These are phyloP conservation scores for Fomitopsis pulvina DNA, from an alignment of 768 basidiomycete species.

Conservation along the genomic window DNA sequence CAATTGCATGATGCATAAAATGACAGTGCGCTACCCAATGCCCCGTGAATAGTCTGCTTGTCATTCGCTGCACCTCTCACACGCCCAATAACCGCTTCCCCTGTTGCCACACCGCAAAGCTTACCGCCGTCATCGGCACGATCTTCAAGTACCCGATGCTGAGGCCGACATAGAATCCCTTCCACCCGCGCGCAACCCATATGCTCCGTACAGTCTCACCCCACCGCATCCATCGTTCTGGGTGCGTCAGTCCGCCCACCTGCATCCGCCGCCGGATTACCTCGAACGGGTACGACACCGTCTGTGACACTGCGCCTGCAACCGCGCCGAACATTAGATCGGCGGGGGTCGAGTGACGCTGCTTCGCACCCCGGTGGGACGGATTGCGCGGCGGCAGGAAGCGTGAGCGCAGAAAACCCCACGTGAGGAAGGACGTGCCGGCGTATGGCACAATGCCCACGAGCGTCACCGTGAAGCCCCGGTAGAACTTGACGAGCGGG, in stretches of 20 bases:
- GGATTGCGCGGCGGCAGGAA: conserved; percentile 42
- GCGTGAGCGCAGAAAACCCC: conserved; percentile 68
- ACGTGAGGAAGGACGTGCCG: conserved; percentile 89
- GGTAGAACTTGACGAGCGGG: conserved; percentile 87
- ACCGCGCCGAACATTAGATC: conserved; percentile 83
- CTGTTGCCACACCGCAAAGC: conserved; percentile 86
- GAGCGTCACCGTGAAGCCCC: conserved; percentile 92
- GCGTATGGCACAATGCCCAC: conserved; percentile 94
- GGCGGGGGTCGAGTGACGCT: conserved; percentile 31
- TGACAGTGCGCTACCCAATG: no score
- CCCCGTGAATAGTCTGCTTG: no score
- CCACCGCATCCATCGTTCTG: conserved; percentile 74
- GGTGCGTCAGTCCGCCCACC: conserved; percentile 78
- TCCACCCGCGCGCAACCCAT: conserved; percentile 64
- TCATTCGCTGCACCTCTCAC: conserved; percentile 23
- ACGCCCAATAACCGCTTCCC: conserved; percentile 46
- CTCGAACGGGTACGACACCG: conserved; percentile 91
- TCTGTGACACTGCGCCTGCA: conserved; percentile 82
- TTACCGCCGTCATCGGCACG: conserved; percentile 93
- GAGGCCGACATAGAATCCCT: conserved; percentile 89
- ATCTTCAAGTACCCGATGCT: conserved; percentile 92
- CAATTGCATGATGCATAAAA: no score
- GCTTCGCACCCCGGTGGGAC: conserved; percentile 5
- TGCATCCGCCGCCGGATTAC: conserved; percentile 91
- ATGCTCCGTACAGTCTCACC: conserved; percentile 68